These are phyloP conservation scores for Pyrenochaeta sp. DNA, from an alignment of 2,329 filamentous ascomycete genomes.

Conservation along the genomic window DNA sequence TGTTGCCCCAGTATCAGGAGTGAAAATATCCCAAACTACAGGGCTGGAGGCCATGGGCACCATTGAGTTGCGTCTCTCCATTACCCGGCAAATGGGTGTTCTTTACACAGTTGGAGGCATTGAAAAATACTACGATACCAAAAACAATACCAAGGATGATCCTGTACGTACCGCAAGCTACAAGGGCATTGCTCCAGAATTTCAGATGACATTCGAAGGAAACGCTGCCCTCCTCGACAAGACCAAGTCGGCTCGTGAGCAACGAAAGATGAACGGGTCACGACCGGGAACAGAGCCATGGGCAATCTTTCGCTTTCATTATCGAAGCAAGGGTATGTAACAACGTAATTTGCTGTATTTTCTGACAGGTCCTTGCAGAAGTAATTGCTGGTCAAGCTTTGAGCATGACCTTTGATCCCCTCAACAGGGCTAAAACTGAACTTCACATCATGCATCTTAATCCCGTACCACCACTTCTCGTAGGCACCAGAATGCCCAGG, in stretches of 20 bases:
- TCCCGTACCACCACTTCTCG: constrained; percentile 15
- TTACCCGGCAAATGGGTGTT: constrained; percentile 30
- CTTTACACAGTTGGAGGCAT: constrained; percentile 16
- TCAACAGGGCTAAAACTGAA: constrained; percentile 8
- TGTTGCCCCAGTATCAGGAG: constrained; percentile 79
- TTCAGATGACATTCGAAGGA: constrained; percentile 30
- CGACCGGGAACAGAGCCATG: constrained; percentile 49
- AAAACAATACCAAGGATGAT: background rate
- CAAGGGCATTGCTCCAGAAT: constrained; percentile 27
- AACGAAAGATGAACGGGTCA: constrained; percentile 18
- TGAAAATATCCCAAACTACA: constrained; percentile 9
- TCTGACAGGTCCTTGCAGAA: constrained; percentile 14
- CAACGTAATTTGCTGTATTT: background rate
- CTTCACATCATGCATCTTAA: constrained; percentile 23
- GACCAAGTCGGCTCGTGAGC: constrained; percentile 4
- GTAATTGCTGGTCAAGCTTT: constrained; percentile 20
- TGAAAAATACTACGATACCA: constrained; percentile 17
- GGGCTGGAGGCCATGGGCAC: constrained; percentile 34
- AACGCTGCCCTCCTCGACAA: constrained; percentile 22
- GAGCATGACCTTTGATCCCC: constrained; percentile 11
- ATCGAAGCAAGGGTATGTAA: constrained; percentile 41
- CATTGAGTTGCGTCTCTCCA: constrained; percentile 42
- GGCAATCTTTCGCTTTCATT: constrained; percentile 54
- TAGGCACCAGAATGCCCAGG: constrained; percentile 14
- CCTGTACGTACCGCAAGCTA: constrained; percentile 10